These are phyloP conservation scores for Flaveria linearis DNA, from an alignment of 129 eudicot species.

Conservation along the genomic window DNA sequence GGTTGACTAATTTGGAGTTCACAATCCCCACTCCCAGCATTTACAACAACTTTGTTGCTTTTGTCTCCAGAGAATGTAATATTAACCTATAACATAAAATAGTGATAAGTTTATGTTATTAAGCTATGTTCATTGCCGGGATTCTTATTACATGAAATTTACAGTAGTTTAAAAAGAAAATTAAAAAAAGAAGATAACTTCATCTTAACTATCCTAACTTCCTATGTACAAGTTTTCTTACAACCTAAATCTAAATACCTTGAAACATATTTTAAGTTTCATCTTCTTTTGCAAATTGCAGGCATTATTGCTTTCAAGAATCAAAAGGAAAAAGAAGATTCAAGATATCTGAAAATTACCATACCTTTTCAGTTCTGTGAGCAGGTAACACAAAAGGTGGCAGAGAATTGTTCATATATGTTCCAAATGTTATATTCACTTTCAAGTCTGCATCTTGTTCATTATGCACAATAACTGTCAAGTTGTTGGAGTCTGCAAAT, in stretches of 20 bases:
- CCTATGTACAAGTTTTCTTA: too few species aligned
- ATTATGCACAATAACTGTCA: conserved; percentile 33
- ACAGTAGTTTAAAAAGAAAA: too few species aligned
- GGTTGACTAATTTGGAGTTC: conserved; percentile 30
- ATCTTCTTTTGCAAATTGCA: not conserved
- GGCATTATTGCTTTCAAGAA: conserved; percentile 9
- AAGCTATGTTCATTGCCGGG: not conserved
- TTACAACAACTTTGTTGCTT: conserved; percentile 29
- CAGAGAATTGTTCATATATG: not conserved
- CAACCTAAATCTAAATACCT: not conserved
- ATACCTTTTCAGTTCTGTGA: conserved; percentile 30
- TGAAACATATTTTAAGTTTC: not conserved
- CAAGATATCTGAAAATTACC: not conserved
- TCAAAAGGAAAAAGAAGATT: not conserved
- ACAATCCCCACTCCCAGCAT: conserved; percentile 36
- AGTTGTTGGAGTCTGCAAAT: conserved; percentile 26
- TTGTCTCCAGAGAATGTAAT: conserved; percentile 34
- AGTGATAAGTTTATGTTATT: not conserved
- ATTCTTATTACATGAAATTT: not conserved
- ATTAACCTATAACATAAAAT: conserved; percentile 26
- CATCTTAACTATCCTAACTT: too few species aligned
- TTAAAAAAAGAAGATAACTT: too few species aligned
- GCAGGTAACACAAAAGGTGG: conserved; percentile 23
- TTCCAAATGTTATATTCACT: conserved; percentile 25
- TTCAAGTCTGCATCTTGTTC: conserved; percentile 28